Evolutionary conservation across 106 monocot genomes (phyloP).

Genomic region (Amphibolis antarctica): DNA sequence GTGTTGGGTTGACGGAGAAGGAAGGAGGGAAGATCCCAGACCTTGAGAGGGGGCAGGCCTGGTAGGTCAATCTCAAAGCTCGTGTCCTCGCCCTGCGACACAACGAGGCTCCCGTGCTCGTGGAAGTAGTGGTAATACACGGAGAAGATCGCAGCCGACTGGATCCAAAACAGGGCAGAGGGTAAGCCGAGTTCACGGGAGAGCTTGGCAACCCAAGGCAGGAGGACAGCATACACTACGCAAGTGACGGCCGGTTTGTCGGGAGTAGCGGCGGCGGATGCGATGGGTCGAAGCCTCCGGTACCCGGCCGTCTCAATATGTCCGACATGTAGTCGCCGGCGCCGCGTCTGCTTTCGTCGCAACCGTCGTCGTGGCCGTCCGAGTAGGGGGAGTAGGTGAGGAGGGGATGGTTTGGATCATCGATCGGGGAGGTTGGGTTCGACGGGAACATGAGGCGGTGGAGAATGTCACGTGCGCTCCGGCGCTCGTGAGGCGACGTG

Average conservation of each 20-base stretch:
- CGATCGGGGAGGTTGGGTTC: not conserved
- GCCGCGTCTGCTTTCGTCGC: not conserved
- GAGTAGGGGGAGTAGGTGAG: slow-evolving; percentile 44
- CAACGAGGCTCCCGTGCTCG: slow-evolving; percentile 18
- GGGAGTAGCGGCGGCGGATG: slow-evolving; percentile 10
- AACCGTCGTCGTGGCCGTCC: slow-evolving; percentile 50
- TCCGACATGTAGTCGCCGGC: slow-evolving; percentile 5
- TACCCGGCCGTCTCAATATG: not conserved
- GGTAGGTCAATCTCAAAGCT: slow-evolving; percentile 14
- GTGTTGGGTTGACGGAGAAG: not conserved
- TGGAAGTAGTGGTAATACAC: slow-evolving; percentile 54
- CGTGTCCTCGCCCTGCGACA: slow-evolving; percentile 3
- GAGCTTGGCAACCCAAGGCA: slow-evolving; percentile 40
- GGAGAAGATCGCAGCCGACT: slow-evolving; percentile 46
- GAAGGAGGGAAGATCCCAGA: slow-evolving; percentile 37
- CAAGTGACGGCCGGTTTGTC: slow-evolving; percentile 31
- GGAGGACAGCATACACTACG: slow-evolving; percentile 33
- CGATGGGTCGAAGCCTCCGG: slow-evolving; percentile 12
- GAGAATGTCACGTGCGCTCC: slow-evolving; percentile 49
- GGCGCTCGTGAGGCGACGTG: slow-evolving; percentile 25
- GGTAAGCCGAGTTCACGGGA: slow-evolving; percentile 34
- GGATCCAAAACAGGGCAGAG: slow-evolving; percentile 49
- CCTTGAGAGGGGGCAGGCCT: slow-evolving; percentile 20
- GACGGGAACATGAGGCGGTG: slow-evolving; percentile 44
- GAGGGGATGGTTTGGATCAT: slow-evolving; percentile 12